phyloP scores from a whole-genome alignment of 768 basidiomycete genomes.

The Leccinum truebloodii region DNA sequence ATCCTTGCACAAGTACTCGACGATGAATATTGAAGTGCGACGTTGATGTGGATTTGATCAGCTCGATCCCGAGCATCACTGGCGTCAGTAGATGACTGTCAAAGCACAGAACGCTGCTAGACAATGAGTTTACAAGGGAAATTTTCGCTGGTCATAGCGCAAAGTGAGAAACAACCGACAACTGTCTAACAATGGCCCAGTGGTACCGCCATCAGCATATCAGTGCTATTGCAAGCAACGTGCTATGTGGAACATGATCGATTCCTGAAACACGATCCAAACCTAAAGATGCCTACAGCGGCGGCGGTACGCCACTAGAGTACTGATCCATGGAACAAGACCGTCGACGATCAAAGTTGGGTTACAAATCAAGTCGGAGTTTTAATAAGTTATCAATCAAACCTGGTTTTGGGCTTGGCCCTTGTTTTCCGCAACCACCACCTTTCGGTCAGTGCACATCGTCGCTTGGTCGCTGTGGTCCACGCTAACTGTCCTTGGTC shows the following conservation, averaged over 20 bases:
- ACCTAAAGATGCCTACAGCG: neutral
- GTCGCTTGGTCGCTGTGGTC: constrained; percentile 11
- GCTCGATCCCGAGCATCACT: too few relatives aligned
- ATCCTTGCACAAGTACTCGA: neutral
- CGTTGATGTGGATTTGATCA: neutral
- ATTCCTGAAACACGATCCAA: neutral
- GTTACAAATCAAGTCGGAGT: constrained; percentile 38
- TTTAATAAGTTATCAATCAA: constrained; percentile 36
- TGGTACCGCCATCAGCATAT: neutral
- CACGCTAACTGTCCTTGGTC: constrained; percentile 21
- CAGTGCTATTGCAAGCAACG: neutral
- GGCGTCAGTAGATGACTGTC: neutral
- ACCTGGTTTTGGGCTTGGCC: constrained; percentile 18
- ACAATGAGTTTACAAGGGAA: neutral
- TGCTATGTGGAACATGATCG: neutral
- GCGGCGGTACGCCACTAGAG: neutral
- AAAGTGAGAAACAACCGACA: neutral
- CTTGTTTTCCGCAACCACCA: constrained; percentile 62
- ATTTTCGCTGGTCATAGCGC: neutral
- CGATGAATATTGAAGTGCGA: neutral
- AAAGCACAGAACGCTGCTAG: neutral
- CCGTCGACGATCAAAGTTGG: neutral
- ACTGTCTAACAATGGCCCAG: neutral
- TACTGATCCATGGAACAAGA: neutral
- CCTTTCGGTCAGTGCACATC: constrained; percentile 53